These are phyloP conservation scores for Cryphonectria japonica DNA, from an alignment of 2,329 filamentous ascomycete genomes.

Conservation along the genomic window DNA sequence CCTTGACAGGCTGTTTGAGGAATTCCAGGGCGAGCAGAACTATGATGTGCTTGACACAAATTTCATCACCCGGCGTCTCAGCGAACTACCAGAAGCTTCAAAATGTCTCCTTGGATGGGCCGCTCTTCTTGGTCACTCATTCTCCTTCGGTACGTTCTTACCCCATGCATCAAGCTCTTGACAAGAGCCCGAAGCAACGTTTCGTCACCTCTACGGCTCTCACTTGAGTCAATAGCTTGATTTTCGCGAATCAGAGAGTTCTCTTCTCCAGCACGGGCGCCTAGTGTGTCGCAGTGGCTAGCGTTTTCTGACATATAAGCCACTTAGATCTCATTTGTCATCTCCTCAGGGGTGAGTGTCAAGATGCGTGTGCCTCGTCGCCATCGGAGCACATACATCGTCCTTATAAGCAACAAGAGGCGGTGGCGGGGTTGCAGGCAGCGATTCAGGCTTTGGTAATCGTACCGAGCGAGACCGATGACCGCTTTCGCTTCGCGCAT, in stretches of 20 bases:
- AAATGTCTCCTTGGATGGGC: slow-evolving; percentile 85
- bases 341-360: slow-evolving; percentile 75
- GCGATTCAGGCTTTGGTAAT: slow-evolving; percentile 81
- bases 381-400: slow-evolving; percentile 44
- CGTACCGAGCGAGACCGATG: slow-evolving; percentile 80
- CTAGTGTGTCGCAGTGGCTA: neutral
- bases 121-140: slow-evolving; percentile 77
- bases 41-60: slow-evolving; percentile 80
- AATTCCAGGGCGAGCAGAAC: slow-evolving; percentile 79
- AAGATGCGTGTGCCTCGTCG: slow-evolving; percentile 46
- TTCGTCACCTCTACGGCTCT: neutral
- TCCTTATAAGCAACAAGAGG: slow-evolving; percentile 66
- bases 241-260: neutral
- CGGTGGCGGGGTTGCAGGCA: slow-evolving; percentile 78
- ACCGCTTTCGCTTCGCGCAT: slow-evolving; percentile 85
- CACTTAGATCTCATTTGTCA: slow-evolving; percentile 65
- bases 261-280: neutral
- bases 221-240: neutral
- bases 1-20: slow-evolving; percentile 81
- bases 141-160: slow-evolving; percentile 66
- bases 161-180: neutral
- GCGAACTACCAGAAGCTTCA: slow-evolving; percentile 74
- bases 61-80: slow-evolving; percentile 78
- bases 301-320: neutral
- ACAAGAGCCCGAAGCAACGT: neutral